Base-by-base conservation (phyloP, 495 filamentous ascomycete species). In the Venustampulla echinocandica region DNA sequence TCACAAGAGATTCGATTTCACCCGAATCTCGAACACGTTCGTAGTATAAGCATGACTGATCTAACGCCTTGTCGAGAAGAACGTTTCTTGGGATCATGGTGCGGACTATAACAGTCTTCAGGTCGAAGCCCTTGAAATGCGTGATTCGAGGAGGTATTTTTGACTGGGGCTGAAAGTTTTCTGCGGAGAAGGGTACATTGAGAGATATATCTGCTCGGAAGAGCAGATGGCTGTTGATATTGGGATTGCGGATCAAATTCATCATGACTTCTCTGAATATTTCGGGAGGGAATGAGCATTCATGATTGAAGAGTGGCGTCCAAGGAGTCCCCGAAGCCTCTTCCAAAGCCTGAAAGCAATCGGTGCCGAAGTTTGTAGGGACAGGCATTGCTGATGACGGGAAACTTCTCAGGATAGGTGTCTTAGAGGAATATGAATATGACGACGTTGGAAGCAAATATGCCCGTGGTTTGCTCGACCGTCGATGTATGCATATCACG, bases 171-270 rank as follows among this genome's bases (percentile, higher is more conserved):
- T 35, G 21, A 25, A 39, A 24, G 15, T 13, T 15, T 18, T 49
- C 47, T 19, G 36, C 17, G 17, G 7, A 46, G 25, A 44, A 30
- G 30, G 59, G 55, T 14, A 44, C 50, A 52, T 75, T 51, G 45
- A 71, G 77, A 20, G 87, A 70, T 36, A 95, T 86, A 63, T 96
- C 89, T 10, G 90, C 89, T 17, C 90, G 79, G 58, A 93, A 88
- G 2, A 95, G 73, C 69, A 82, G 81, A 13, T 71, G 81, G 2
- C 85, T 85, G 51, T 84, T 90, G 69, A 90, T 75, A 50, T 95
- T 93, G 6, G 90, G 89, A 61, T 95, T 94, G 37, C 70, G 70
- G 54, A 93, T 74, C 34, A 93, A 74, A 49, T 86, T 87, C 42
- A 77, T 59, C 71, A 86, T 80, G 37, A 85, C 75, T 23, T 71